phyloP scores from a whole-genome alignment of 2,329 filamentous ascomycete species.

The Botrytis sinoallii region DNA sequence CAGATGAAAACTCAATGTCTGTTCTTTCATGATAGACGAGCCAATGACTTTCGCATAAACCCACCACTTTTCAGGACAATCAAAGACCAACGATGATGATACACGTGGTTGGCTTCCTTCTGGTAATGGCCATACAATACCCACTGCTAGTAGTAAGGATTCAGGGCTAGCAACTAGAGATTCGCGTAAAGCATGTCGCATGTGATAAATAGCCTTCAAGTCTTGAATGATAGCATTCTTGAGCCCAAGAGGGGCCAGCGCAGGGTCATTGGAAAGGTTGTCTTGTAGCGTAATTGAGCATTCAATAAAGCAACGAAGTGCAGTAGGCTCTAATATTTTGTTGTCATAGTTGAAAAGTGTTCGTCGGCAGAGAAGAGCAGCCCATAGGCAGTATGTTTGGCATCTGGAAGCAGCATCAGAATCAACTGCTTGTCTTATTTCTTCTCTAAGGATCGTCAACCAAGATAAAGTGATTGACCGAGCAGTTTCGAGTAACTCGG shows the following conservation, averaged over 20 bases:
- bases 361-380: slow-evolving; percentile 54
- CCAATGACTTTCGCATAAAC: slow-evolving; percentile 35
- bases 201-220: slow-evolving; percentile 42
- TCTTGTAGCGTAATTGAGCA: slow-evolving; percentile 48
- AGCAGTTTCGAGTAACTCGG: slow-evolving; percentile 41
- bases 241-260: slow-evolving; percentile 37
- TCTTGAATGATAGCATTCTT: slow-evolving; percentile 47
- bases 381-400: slow-evolving; percentile 49
- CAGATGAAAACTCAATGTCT: slow-evolving; percentile 45
- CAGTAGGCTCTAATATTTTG: slow-evolving; percentile 5
- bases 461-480: slow-evolving; percentile 48
- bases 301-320: slow-evolving; percentile 39
- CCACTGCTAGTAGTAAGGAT: slow-evolving; percentile 40
- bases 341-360: slow-evolving; percentile 40
- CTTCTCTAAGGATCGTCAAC: slow-evolving; percentile 47
- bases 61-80: slow-evolving; percentile 36
- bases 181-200: slow-evolving; percentile 39
- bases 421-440: slow-evolving; percentile 43
- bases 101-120: slow-evolving; percentile 22
- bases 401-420: slow-evolving; percentile 40
- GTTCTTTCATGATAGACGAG: slow-evolving; percentile 31
- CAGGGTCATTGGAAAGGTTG: slow-evolving; percentile 42
- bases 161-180: slow-evolving; percentile 38
- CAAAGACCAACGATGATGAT: slow-evolving; percentile 31
- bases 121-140: slow-evolving; percentile 44